A percentile compares a stretch with the other conserved stretches of the same genome.
Evolutionary conservation across 2,329 filamentous ascomycete genomes (phyloP).

Genomic region (Cylindrodendrum hubeiense): DNA sequence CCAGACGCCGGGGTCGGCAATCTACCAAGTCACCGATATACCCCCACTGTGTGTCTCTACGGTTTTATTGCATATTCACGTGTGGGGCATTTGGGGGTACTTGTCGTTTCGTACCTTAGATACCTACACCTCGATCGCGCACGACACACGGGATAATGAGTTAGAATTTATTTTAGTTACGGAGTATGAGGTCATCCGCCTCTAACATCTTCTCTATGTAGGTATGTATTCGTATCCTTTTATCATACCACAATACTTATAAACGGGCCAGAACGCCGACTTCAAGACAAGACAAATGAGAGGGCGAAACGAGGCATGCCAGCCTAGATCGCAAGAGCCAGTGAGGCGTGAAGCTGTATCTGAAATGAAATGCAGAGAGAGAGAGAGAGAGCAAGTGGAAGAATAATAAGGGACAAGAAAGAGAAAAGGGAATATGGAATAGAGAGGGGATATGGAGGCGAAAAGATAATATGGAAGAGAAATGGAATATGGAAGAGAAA

Average conservation of each 20-base stretch:
- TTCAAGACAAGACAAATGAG: neutral
- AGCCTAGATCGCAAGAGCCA: neutral
- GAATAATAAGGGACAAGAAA: no score
- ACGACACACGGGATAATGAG: neutral
- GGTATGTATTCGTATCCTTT: neutral
- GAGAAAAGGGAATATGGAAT: neutral
- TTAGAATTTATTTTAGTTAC: neutral
- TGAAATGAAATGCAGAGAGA: neutral
- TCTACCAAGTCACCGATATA: neutral
- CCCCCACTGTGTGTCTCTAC: neutral
- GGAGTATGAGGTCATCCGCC: constrained; percentile 32
- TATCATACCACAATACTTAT: constrained; percentile 5
- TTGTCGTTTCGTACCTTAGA: neutral
- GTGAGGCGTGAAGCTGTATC: neutral
- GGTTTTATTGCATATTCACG: constrained; percentile 28
- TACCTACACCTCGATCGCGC: no score
- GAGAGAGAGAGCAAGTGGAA: neutral
- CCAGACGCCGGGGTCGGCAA: constrained; percentile 23
- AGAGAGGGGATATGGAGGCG: constrained; percentile 9
- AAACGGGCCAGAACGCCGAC: neutral
- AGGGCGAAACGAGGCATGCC: constrained; percentile 17
- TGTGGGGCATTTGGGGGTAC: neutral
- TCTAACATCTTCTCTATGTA: neutral
- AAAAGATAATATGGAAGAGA: no score
- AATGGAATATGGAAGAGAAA: neutral